phyloP scores from a whole-genome alignment of 192 early-diverging fungal genomes.

The Kickxella alabastrina region DNA sequence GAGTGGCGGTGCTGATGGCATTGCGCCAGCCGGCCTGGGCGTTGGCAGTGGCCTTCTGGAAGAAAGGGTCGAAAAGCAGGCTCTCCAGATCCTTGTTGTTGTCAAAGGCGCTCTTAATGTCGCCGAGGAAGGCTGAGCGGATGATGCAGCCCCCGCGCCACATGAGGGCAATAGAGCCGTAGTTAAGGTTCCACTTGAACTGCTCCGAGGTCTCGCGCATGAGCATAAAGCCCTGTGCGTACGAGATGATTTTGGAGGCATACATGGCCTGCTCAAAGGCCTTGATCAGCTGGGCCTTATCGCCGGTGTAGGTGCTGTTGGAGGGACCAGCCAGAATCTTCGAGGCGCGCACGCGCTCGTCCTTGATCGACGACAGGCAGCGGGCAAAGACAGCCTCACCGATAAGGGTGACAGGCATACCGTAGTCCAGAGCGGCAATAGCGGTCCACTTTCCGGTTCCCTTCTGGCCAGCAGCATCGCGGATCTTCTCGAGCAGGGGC shows the following conservation, averaged over 20 bases:
- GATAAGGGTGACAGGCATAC: conserved; percentile 95
- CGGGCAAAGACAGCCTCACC: conserved; percentile 98
- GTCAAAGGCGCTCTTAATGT: conserved; percentile 94
- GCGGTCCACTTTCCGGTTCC: conserved; percentile 99
- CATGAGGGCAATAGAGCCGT: conserved; percentile 97
- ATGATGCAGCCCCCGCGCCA: conserved; percentile 99
- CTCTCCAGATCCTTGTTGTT: conserved; percentile 82
- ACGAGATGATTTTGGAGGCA: conserved; percentile 97
- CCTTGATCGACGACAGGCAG: conserved; percentile 94
- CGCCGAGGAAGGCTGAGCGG: conserved; percentile 91
- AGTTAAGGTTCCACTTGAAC: conserved; percentile 93
- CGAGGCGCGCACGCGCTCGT: conserved; percentile 88
- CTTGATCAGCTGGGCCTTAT: conserved; percentile 84
- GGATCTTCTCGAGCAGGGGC: conserved; percentile 90
- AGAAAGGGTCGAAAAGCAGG: conserved; percentile 95
- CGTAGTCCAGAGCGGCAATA: conserved; percentile 89
- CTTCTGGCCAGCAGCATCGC: conserved; percentile 96
- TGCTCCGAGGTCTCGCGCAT: conserved; percentile 93
- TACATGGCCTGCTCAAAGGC: conserved; percentile 92
- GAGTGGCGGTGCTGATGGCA: conserved; percentile 74
- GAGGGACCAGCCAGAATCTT: conserved; percentile 77
- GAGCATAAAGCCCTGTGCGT: conserved; percentile 99
- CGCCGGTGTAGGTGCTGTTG: conserved; percentile 67
- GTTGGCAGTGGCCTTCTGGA: conserved; percentile 82
- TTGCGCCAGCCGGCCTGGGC: conserved; percentile 85